These are phyloP conservation scores for Gelatoporia subvermispora DNA, from an alignment of 768 basidiomycete species.

Conservation along the genomic window DNA sequence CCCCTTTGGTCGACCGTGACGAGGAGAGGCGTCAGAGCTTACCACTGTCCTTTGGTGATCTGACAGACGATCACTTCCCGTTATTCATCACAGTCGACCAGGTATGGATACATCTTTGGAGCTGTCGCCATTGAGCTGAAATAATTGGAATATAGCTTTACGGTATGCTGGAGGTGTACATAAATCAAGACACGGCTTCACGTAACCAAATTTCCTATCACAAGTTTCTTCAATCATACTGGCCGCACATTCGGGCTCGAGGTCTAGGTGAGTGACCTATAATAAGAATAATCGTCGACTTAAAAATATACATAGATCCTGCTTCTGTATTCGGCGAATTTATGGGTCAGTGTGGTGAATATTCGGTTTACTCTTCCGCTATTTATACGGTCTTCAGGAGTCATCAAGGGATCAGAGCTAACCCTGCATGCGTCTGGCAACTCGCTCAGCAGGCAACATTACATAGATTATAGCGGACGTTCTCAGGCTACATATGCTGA, in stretches of 20 bases:
- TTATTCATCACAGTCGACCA: no score
- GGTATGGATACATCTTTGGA: no score
- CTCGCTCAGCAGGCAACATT: conserved; percentile 38
- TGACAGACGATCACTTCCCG: no score
- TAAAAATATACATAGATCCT: conserved; percentile 39
- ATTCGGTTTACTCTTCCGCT: no score
- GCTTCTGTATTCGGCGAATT: conserved; percentile 61
- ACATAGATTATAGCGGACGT: conserved; percentile 37
- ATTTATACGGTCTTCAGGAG: conserved; percentile 40
- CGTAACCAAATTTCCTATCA: conserved; percentile 35
- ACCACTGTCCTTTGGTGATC: neutral
- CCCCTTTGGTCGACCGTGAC: neutral
- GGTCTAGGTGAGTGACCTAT: conserved; percentile 45
- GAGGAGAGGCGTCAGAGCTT: neutral
- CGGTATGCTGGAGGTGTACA: no score
- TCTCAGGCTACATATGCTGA: conserved; percentile 44
- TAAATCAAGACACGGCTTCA: no score
- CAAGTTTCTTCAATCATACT: conserved; percentile 47
- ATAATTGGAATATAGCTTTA: no score
- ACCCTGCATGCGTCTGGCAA: conserved; percentile 28
- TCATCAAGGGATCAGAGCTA: conserved; percentile 66
- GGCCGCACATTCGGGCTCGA: conserved; percentile 50
- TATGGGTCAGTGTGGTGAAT: conserved; percentile 39
- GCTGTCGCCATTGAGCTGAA: no score
- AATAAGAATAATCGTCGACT: neutral